phyloP scores from a whole-genome alignment of 1,284 basidiomycete genomes.

The Lentinula novae-zelandiae region DNA sequence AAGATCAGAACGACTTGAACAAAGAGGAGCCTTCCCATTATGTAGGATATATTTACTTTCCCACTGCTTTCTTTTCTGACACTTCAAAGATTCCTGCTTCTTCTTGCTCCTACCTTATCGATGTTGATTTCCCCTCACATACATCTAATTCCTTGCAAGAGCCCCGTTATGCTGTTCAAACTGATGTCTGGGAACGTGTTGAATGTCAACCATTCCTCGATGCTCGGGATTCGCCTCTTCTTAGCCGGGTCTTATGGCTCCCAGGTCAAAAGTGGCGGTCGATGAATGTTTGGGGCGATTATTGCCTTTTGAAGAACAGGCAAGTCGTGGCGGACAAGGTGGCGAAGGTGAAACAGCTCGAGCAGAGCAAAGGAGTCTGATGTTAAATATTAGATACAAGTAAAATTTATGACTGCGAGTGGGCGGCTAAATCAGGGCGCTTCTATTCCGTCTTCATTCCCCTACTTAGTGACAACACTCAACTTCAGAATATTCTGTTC shows the following conservation, averaged over 20 bases:
- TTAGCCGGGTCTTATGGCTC: slow-evolving; percentile 76
- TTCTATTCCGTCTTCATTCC: too few species aligned
- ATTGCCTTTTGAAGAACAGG: slow-evolving; percentile 62
- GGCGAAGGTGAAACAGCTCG: slow-evolving; percentile 5
- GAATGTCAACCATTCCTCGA: slow-evolving; percentile 81
- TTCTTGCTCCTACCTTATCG: slow-evolving; percentile 84
- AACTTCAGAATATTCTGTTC: too few species aligned
- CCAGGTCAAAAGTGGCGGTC: slow-evolving; percentile 67
- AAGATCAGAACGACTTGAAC: slow-evolving; percentile 87
- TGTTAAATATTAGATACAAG: too few species aligned
- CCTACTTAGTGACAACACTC: too few species aligned
- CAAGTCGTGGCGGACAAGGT: slow-evolving; percentile 39
- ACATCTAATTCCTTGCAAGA: slow-evolving; percentile 55
- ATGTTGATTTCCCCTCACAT: slow-evolving; percentile 78
- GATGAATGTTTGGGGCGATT: slow-evolving; percentile 66
- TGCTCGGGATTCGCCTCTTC: slow-evolving; percentile 61
- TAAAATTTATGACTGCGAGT: too few species aligned
- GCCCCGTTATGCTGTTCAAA: slow-evolving; percentile 71
- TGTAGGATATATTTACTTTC: slow-evolving; percentile 44
- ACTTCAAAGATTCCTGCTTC: slow-evolving; percentile 59
- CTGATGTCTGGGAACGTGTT: slow-evolving; percentile 71
- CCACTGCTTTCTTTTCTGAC: slow-evolving; percentile 8
- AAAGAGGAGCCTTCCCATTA: slow-evolving; percentile 76
- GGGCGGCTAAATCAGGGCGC: too few species aligned
- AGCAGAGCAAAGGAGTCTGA: not conserved